Conservation (phyloP, 345 rosid species). For the Acer campestre region DNA sequence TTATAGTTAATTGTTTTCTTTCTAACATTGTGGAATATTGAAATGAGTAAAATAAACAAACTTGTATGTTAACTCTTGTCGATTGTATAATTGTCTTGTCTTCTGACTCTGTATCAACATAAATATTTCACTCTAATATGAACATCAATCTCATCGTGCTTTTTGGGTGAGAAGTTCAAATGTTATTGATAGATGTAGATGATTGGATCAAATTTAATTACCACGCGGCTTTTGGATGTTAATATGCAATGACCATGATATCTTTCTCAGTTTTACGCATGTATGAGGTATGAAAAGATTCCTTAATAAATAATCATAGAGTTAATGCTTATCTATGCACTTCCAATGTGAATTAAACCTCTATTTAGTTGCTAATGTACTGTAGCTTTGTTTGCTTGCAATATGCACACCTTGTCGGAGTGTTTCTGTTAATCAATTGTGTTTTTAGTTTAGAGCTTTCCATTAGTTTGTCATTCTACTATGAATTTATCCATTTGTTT, state of each 20-base stretch:
- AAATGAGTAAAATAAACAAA: background rate
- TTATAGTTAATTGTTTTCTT: background rate
- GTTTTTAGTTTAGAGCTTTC: background rate
- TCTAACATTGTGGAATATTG: background rate
- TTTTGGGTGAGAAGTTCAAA: background rate
- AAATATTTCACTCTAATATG: background rate
- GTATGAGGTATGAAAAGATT: background rate
- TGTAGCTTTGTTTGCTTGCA: background rate
- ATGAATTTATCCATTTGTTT: background rate
- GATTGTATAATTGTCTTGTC: background rate
- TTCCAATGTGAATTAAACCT: background rate
- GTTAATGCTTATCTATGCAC: background rate
- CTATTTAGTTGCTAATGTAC: slow-evolving; percentile 1
- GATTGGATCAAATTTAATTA: background rate
- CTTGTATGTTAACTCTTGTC: background rate
- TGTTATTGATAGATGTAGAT: background rate
- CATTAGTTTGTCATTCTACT: background rate
- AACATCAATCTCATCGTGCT: background rate
- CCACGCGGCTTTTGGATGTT: background rate
- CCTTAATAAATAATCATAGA: background rate
- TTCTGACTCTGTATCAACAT: background rate
- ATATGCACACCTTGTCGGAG: background rate
- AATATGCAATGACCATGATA: background rate
- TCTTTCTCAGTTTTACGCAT: background rate
- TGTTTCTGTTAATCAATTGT: background rate